Evolutionary conservation across 495 filamentous ascomycete species (phyloP).

Genomic region (Neurospora discreta): DNA sequence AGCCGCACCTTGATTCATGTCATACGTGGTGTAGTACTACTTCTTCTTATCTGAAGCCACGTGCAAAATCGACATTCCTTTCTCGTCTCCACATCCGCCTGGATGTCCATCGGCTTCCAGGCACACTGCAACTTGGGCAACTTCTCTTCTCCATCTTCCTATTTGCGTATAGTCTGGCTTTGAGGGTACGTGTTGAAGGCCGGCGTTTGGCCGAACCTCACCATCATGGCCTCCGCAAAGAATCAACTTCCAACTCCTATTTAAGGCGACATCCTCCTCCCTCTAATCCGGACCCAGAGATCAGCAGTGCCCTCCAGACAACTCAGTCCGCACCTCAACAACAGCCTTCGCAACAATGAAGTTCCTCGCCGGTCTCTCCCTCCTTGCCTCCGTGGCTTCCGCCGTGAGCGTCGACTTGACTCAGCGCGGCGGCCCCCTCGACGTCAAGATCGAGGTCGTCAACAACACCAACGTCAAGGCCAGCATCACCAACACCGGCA

Average conservation of each 20-base stretch:
- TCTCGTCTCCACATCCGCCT: neutral
- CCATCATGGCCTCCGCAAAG: neutral
- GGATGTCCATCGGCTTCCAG: neutral
- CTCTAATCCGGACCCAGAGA: neutral
- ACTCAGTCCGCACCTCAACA: neutral
- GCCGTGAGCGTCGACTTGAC: conserved; percentile 33
- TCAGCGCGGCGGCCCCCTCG: conserved; percentile 33
- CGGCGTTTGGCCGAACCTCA: neutral
- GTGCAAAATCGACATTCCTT: neutral
- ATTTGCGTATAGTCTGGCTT: neutral
- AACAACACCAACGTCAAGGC: conserved; percentile 49
- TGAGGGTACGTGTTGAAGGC: neutral
- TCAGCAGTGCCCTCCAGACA: conserved; percentile 1
- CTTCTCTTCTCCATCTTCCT: neutral
- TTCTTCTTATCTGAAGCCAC: neutral
- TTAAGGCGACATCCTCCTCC: neutral
- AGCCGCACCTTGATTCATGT: neutral
- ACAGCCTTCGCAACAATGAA: conserved; percentile 20
- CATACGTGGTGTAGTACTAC: too few species aligned
- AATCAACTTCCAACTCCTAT: neutral
- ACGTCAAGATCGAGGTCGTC: conserved; percentile 41
- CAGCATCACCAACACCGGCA: conserved; percentile 48
- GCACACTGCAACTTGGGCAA: neutral
- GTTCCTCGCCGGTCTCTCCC: conserved; percentile 22
- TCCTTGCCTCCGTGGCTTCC: conserved; percentile 35